Base-by-base conservation (phyloP, 441 rosid species). In the Breynia disticha region DNA sequence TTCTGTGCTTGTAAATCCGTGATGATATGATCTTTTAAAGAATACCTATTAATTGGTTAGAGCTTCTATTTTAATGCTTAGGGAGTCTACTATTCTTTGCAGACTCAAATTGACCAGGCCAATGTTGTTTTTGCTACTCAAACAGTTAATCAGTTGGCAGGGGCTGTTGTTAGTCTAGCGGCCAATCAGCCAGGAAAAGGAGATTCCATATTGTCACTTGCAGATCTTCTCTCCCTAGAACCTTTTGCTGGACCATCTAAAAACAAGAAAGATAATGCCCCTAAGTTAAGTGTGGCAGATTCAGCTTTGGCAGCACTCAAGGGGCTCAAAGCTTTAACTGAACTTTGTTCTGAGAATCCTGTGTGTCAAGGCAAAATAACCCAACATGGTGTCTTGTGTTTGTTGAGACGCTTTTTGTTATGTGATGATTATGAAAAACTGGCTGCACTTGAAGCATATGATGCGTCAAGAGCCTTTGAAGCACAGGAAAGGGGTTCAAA, bases 401-500 rank as follows among this genome's bases (percentile, higher is more conserved):
- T 93, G 78, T 76, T 93, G 50, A 78, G 90, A 67, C 90, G 95
- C 70, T 72, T 74, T 81, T 62, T 93, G 53, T 68, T 93, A 61
- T 46, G 80, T 66, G 97, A 93, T 77, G 98, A 89, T 79, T 89
- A 77, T 72, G 98, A 89, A 77, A 89, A 79, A 69, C 76, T 93
- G 45, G 87, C 96, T 38, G 97, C 95, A 22, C 68, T 70, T 55
- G 97, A 93, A 75, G 88, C 93, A 63, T 93, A 93, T 75, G 95
- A 85, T 67, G 98, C 98, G 18, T 88, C 96, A 54, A 75, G 89
- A 67, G 74, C 70, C 57, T 72, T 74, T 17, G 88, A 86, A 63
- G 76, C 84, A 20, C 83, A 66, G 55, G 88, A 78, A 62, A 67
- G 65, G 49, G 66, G 56, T 60, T 56, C 79, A 62, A 75, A 69